Percentiles rank a stretch among this genome's conserved stretches.
These are phyloP conservation scores for Pelargonium cotyledonis DNA, from an alignment of 441 rosid species.

Conservation along the genomic window DNA sequence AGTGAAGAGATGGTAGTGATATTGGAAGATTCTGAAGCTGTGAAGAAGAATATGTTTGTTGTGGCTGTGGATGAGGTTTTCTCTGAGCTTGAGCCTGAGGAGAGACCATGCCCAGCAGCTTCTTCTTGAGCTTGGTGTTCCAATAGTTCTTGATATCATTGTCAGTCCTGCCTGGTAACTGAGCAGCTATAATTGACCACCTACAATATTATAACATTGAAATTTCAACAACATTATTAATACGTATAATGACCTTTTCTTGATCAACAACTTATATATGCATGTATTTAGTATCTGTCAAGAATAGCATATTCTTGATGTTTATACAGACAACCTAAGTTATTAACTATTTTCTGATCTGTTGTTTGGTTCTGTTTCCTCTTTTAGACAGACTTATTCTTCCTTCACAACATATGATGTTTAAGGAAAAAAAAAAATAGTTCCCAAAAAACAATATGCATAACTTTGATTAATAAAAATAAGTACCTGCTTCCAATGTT, in stretches of 20 bases:
- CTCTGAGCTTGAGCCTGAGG: constrained; percentile 12
- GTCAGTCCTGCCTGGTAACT: constrained; percentile 22
- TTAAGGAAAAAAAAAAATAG: neutral
- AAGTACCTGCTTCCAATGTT: constrained; percentile 68
- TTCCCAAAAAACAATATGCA: neutral
- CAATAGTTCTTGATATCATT: constrained; percentile 23
- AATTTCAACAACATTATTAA: neutral
- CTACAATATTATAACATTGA: constrained; percentile 3
- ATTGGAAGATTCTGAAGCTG: constrained; percentile 25
- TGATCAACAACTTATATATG: constrained; percentile 15
- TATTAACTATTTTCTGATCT: neutral
- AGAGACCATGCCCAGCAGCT: constrained; percentile 23
- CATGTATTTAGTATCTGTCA: constrained; percentile 3
- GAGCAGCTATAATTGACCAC: constrained; percentile 25
- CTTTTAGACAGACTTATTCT: constrained; percentile 14
- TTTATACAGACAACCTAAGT: neutral
- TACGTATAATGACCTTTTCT: too few relatives aligned
- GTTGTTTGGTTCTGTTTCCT: constrained; percentile 16
- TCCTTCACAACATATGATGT: constrained; percentile 4
- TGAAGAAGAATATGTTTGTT: constrained; percentile 22
- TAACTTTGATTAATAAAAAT: neutral
- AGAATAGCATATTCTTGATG: neutral
- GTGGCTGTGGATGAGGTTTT: constrained; percentile 30
- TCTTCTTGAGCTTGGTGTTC: constrained; percentile 24
- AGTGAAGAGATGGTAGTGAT: constrained; percentile 9